Base-by-base conservation (phyloP, 139 green algal genomes). In the Coelastrella sp. region DNA sequence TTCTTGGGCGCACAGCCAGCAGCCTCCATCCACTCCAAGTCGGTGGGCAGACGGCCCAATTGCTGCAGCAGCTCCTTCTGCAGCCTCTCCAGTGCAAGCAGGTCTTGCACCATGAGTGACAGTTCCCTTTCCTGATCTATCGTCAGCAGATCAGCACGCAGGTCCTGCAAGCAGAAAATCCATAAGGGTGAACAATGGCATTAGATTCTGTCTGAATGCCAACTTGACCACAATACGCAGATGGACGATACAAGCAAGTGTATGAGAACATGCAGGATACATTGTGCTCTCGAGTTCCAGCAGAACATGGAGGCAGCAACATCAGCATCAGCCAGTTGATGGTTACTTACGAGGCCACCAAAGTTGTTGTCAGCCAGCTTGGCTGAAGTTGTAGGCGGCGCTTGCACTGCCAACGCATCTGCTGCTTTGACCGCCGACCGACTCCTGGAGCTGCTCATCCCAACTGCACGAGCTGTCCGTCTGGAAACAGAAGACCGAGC, bases 81-180 rank as follows among this genome's bases (percentile, higher is more conserved):
- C 6, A 91, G 51, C 19, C 84, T 69, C 75, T 98, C 90, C 50
- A 98, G 89, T 32, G 87, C 53, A 45, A 97, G 41, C 25, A 91
- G 86, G 40, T 95, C 90, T 88, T 96, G 93, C 41, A 97, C 92
- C 37, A 95, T 53, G 4, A 48, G 81, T 21, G 94, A 90, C 57
- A 98, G 87, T 64, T 96, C 89, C 27, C 92, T 84, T 90, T 99
- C 96, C 87, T 96, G 75, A 0, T 95, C 93, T 3, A 67, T 86
- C 0, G 88, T 90, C 23, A 98, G 85, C 73, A 98, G 87, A 13
- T 92, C 81, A n/a, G 25, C 43, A 34, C 80, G 78, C 75, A 82
- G 69, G 60, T 75, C 78, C 62, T 84, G 78, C 66, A 64, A 32
- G 30, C 17, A n/a, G 30, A 27, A 9, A 27, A 7, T 9, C 17